Evolutionary conservation across 2,329 filamentous ascomycete species (phyloP).

Genomic region (Trichoderma gracile): DNA sequence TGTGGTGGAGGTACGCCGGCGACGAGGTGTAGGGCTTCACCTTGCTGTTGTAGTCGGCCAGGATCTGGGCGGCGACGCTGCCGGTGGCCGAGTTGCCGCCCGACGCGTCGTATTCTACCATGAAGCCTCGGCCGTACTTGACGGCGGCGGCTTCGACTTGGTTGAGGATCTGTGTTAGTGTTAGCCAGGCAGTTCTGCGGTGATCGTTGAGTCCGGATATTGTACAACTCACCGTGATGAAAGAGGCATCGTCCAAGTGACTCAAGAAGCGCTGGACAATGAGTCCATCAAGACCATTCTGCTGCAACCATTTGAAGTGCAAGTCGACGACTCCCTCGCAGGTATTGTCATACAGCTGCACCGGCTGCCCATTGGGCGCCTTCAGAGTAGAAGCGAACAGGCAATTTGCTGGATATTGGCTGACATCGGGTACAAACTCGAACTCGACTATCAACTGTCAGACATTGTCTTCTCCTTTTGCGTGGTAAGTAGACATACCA

Average conservation of each 20-base stretch:
- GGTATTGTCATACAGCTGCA: constrained; percentile 22
- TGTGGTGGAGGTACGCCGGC: constrained; percentile 19
- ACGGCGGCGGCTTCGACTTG: constrained; percentile 23
- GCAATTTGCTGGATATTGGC: constrained; percentile 19
- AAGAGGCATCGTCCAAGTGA: constrained; percentile 5
- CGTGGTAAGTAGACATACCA: not conserved
- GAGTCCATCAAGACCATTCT: constrained; percentile 16
- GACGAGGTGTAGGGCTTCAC: constrained; percentile 17
- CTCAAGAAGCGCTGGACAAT: constrained; percentile 22
- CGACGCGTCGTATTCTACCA: constrained; percentile 22
- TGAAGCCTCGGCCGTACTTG: constrained; percentile 22
- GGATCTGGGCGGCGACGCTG: constrained; percentile 5
- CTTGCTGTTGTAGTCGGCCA: constrained; percentile 23
- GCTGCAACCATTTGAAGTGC: constrained; percentile 23
- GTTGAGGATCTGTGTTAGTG: constrained; percentile 11
- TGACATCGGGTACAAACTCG: constrained; percentile 22
- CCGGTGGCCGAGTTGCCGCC: constrained; percentile 14
- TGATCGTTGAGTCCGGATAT: not conserved
- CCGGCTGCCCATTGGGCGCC: constrained; percentile 13
- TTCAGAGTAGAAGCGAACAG: constrained; percentile 9
- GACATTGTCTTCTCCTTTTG: not conserved
- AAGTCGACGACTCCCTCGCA: constrained; percentile 20
- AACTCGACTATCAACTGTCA: constrained; percentile 1
- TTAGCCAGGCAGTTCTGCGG: not conserved
- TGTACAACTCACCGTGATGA: constrained; percentile 20